Percentiles rank a stretch among this genome's conserved stretches.
These are phyloP conservation scores for Auriscalpium microsporum DNA, from an alignment of 768 basidiomycete genomes.

Conservation along the genomic window DNA sequence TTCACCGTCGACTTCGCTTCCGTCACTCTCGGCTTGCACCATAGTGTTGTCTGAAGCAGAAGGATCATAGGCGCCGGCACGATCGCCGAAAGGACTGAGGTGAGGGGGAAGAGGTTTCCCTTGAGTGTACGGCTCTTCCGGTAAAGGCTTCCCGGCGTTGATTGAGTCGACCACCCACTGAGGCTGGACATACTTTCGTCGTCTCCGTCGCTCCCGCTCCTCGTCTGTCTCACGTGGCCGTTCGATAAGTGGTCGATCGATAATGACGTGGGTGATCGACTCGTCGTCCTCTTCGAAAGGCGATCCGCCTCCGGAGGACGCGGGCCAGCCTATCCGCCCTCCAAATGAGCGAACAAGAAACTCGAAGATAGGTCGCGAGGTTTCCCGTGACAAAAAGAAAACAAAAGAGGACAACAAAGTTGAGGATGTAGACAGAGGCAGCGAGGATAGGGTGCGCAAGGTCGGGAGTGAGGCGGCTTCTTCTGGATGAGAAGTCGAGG, in stretches of 20 bases:
- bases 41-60: slow-evolving; percentile 29
- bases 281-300: slow-evolving; percentile 70
- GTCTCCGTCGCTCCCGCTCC: slow-evolving; percentile 51
- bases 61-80: slow-evolving; percentile 69
- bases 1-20: slow-evolving; percentile 24
- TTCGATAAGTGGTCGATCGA: slow-evolving; percentile 71
- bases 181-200: slow-evolving; percentile 87
- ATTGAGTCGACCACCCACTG: slow-evolving; percentile 98
- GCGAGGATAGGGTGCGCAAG: slow-evolving; percentile 52
- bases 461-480: slow-evolving; percentile 50
- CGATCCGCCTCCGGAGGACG: slow-evolving; percentile 74
- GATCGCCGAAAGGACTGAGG: slow-evolving; percentile 89
- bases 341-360: slow-evolving; percentile 90
- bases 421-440: slow-evolving; percentile 48
- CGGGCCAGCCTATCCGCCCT: slow-evolving; percentile 85
- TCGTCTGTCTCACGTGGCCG: slow-evolving; percentile 41
- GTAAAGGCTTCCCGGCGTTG: slow-evolving; percentile 75
- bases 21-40: slow-evolving; percentile 25
- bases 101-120: slow-evolving; percentile 88
- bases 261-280: slow-evolving; percentile 88
- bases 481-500: slow-evolving; percentile 43
- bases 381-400: slow-evolving; percentile 92
- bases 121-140: slow-evolving; percentile 80
- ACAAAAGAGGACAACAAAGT: slow-evolving; percentile 77
- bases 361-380: slow-evolving; percentile 85